phyloP scores from a whole-genome alignment of 1,139 yeast species.

The Yamadazyma friedrichii region DNA sequence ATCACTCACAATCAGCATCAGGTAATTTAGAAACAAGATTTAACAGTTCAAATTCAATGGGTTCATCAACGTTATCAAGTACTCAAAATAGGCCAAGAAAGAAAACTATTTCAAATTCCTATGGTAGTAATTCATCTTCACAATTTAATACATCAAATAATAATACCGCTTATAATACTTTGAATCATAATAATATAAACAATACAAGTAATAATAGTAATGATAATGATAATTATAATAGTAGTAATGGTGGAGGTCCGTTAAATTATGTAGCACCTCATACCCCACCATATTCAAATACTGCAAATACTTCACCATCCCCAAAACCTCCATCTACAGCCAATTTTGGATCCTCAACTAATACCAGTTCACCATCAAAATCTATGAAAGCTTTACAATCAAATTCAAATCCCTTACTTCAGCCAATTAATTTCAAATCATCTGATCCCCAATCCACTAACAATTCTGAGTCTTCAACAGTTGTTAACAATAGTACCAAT shows the following conservation, averaged over 20 bases:
- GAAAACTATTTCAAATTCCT: slow-evolving; percentile 40
- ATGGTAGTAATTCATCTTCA: slow-evolving; percentile 17
- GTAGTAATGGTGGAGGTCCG: background rate
- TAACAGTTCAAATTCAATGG: slow-evolving; percentile 10
- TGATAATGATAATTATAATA: too few species aligned
- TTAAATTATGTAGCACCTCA: slow-evolving; percentile 23
- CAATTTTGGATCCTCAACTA: slow-evolving; percentile 17
- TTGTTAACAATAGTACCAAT: background rate
- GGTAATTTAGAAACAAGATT: slow-evolving; percentile 40
- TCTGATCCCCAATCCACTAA: slow-evolving; percentile 5
- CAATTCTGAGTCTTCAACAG: slow-evolving; percentile 1
- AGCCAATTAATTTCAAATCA: slow-evolving; percentile 55
- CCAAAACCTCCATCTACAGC: slow-evolving; percentile 37
- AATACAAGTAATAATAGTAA: background rate
- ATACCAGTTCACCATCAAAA: slow-evolving; percentile 45
- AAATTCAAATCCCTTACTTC: slow-evolving; percentile 49
- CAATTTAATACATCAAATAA: slow-evolving; percentile 2
- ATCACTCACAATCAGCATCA: slow-evolving; percentile 51
- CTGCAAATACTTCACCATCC: slow-evolving; percentile 33
- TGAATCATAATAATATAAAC: slow-evolving; percentile 5
- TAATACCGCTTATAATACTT: slow-evolving; percentile 1
- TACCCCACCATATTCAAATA: slow-evolving; percentile 36
- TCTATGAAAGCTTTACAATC: slow-evolving; percentile 55
- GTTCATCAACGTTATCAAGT: slow-evolving; percentile 19
- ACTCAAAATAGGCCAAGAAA: slow-evolving; percentile 28